A percentile compares a stretch with the other conserved stretches of the same genome.
These are phyloP conservation scores for Aspergillus sp. DNA, from an alignment of 2,329 filamentous ascomycete genomes.

Conservation along the genomic window DNA sequence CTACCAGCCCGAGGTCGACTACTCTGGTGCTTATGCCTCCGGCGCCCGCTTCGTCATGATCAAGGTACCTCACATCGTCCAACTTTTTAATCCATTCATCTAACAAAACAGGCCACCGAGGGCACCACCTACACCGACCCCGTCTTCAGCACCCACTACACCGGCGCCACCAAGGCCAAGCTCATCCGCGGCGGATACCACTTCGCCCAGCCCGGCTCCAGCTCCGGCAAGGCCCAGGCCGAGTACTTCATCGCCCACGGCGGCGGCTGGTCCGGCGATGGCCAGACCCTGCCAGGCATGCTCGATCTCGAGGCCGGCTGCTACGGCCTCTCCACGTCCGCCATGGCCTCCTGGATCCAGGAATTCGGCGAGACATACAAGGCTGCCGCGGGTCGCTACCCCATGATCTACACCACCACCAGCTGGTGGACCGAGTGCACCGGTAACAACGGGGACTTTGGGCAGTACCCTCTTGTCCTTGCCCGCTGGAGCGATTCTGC, in stretches of 20 bases:
- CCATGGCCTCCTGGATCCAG: conserved; percentile 54
- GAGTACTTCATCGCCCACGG: conserved; percentile 53
- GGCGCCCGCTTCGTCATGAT: conserved; percentile 37
- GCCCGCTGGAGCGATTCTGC: conserved; percentile 43
- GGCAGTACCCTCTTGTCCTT: conserved; percentile 49
- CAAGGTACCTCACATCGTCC: conserved; percentile 19
- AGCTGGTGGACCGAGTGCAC: conserved; percentile 57
- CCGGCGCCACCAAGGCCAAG: conserved; percentile 49
- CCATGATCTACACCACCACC: conserved; percentile 53
- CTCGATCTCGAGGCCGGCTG: conserved; percentile 55
- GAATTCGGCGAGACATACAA: conserved; percentile 55
- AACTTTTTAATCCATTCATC: too few relatives aligned
- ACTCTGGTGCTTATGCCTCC: conserved; percentile 24
- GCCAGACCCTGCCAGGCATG: conserved; percentile 57
- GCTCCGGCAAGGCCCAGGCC: conserved; percentile 49
- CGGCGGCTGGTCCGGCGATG: conserved; percentile 55
- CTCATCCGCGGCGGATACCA: conserved; percentile 58
- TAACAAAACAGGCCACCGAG: conserved; percentile 48
- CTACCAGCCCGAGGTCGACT: conserved; percentile 30
- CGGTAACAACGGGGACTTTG: conserved; percentile 49
- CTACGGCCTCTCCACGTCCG: conserved; percentile 44
- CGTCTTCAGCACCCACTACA: conserved; percentile 51
- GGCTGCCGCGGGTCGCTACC: conserved; percentile 46
- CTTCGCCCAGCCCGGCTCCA: conserved; percentile 51
- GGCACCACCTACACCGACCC: conserved; percentile 47